Evolutionary conservation across 176 grass and related monocot genomes (phyloP).

Genomic region (Oryza glumipatula): DNA sequence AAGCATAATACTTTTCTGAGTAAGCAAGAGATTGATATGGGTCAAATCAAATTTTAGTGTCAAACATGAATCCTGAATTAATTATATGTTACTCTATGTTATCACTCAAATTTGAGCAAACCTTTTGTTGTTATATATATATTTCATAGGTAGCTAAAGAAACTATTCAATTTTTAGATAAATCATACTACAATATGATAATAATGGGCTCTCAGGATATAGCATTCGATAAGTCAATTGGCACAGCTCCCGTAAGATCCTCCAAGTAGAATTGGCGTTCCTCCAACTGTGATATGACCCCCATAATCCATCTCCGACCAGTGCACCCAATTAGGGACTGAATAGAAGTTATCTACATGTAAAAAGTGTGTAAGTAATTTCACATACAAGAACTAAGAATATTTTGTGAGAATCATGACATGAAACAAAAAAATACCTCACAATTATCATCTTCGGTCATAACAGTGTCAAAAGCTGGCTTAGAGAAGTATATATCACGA

Average conservation of each 20-base stretch:
- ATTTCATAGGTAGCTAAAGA: neutral
- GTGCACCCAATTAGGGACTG: conserved; percentile 88
- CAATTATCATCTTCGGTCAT: conserved; percentile 58
- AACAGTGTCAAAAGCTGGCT: conserved; percentile 73
- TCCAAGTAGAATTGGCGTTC: conserved; percentile 90
- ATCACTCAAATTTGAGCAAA: conserved; percentile 5
- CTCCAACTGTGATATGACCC: conserved; percentile 90
- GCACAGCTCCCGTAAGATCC: conserved; percentile 89
- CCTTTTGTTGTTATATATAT: too few relatives aligned
- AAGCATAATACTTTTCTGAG: conserved; percentile 7
- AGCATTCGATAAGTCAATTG: conserved; percentile 76
- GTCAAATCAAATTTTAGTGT: neutral
- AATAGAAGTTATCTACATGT: conserved; percentile 77
- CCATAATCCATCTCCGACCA: conserved; percentile 95
- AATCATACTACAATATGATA: conserved; percentile 11
- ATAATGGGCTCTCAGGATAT: conserved; percentile 67
- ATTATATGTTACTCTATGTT: neutral
- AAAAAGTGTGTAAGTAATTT: neutral
- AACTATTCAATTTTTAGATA: neutral
- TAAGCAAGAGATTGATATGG: neutral
- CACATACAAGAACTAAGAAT: conserved; percentile 19
- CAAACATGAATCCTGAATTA: neutral
- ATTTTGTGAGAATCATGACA: neutral
- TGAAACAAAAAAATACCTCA: conserved; percentile 52
- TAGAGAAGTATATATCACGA: conserved; percentile 89